Base-by-base conservation (phyloP, 1,284 basidiomycete species). In the Leccinum subrobustum region DNA sequence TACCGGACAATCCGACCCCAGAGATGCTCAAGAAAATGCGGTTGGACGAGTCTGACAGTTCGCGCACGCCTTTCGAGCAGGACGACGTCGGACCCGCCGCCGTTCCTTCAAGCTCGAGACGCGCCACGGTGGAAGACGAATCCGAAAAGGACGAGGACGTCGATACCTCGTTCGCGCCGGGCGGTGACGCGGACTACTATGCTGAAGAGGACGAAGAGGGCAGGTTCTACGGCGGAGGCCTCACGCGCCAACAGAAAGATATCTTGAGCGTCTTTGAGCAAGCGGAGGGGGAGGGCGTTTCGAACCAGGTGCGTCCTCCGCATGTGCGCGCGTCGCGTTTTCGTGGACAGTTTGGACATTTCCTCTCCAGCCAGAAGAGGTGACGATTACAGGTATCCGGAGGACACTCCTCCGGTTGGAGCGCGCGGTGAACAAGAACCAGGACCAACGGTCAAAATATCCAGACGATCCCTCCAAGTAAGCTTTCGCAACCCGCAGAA, bases 381-480 rank as follows among this genome's bases (percentile, higher is more conserved):
- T 96, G 61, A 87, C 87, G 4, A 76, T 91, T 1, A 85, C 87
- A 3, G 81, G 83, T 25, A 83, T 96, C 12, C 86, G 93, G 57
- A 84, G 90, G 66, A 79, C 91, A 61, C 79, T 99, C 12, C 77
- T 92, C 35, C 83, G 86, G 48, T 92, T 99, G 65, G 96, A 99
- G 75, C 84, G 93, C 20, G 87, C 92, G 1, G 90, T 92, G 31
- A 89, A 91, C 70, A 96, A 93, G 77, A 99, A 99, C 73, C 92
- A 96, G 68, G 93, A 97, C 74, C 91, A 97, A 73, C 83, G 96
- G 31, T 95, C 93, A 8, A 96, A 96, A 75, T 93, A 90, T 72
- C 91, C 93, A 0, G 84, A 92, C 62, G 93, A 96, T 66, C 95
- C 95, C 2, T 84, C 93, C 52, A 96, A 92, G 95, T 95, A 54